phyloP scores from a whole-genome alignment of 129 eudicot genomes.

The Heracleum sosnowskyi region DNA sequence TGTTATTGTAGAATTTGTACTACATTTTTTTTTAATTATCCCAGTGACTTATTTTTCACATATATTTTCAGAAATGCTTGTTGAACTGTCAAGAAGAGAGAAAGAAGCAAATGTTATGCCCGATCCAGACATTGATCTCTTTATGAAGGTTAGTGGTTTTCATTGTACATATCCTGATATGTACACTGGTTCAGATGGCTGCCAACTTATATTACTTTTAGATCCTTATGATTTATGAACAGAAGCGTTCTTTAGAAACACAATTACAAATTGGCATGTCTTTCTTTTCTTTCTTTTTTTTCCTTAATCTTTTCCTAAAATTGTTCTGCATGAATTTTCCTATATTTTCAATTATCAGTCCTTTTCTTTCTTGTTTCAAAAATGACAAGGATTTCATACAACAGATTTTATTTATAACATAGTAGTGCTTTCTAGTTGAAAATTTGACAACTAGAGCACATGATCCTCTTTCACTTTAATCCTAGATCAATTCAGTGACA shows the following conservation, averaged over 20 bases:
- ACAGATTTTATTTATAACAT: neutral
- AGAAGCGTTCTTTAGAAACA: no score
- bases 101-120: constrained; percentile 70
- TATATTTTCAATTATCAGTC: neutral
- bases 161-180: no score
- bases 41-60: neutral
- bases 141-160: constrained; percentile 54
- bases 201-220: no score
- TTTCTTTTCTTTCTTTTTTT: no score
- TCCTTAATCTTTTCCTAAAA: no score
- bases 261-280: no score
- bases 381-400: neutral
- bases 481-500: neutral
- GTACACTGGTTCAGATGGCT: no score
- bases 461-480: neutral
- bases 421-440: neutral
- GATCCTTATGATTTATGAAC: no score
- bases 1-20: neutral
- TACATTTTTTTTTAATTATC: no score
- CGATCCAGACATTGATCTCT: constrained; percentile 75
- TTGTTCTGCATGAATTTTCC: neutral
- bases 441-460: neutral
- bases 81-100: constrained; percentile 85
- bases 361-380: neutral
- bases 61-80: constrained; percentile 58